Conservation (phyloP, 768 basidiomycete species). For the Omphalotus guepiniiformis region DNA sequence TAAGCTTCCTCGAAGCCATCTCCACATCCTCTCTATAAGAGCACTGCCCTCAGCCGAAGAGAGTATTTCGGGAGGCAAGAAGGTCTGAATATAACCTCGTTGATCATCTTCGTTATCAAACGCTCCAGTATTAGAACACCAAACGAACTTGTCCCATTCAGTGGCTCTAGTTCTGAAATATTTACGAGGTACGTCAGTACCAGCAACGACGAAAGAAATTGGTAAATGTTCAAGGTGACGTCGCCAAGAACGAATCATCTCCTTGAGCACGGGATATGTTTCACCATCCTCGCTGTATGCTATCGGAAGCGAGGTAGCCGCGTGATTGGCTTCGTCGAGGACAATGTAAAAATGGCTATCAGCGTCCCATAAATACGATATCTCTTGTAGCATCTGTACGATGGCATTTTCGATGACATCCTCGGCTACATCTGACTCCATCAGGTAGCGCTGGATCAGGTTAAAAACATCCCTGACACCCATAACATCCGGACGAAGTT, state of each 20-base stretch:
- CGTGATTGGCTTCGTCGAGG: no score
- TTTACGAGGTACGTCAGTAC: constrained; percentile 1
- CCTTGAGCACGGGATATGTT: constrained; percentile 9
- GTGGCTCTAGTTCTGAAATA: neutral
- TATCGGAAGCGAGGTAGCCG: no score
- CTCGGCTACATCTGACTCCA: no score
- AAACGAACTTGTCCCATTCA: constrained; percentile 7
- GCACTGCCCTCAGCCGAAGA: neutral
- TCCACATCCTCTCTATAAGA: constrained; percentile 10
- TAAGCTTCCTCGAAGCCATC: constrained; percentile 13
- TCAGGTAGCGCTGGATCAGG: no score
- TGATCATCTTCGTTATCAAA: constrained; percentile 7
- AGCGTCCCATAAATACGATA: no score
- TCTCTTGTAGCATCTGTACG: no score
- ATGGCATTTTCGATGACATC: no score
- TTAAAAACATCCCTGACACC: no score
- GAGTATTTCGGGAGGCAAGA: constrained; percentile 5
- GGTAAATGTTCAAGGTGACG: neutral
- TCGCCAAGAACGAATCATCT: constrained; percentile 1
- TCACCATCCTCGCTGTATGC: no score
- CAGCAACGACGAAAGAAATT: constrained; percentile 3
- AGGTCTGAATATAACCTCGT: constrained; percentile 1
- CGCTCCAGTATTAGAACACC: constrained; percentile 9
- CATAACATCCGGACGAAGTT: no score
- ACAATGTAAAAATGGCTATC: no score